These are phyloP conservation scores for Heimioporus sp. DNA, from an alignment of 768 basidiomycete genomes.

Conservation along the genomic window DNA sequence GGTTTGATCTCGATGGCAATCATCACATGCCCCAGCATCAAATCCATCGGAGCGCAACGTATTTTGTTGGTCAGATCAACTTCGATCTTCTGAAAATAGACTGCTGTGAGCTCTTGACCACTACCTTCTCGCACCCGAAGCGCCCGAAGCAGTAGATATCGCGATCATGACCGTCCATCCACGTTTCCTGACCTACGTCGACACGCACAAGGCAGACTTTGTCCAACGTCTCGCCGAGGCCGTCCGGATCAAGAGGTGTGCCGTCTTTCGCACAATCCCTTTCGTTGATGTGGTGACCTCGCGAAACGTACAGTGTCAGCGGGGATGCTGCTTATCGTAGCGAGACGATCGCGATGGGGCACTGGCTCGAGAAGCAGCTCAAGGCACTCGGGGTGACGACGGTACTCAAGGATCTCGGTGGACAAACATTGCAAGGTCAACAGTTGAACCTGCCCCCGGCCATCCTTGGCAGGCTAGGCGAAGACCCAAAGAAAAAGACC, in stretches of 20 bases:
- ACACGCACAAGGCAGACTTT: constrained; percentile 67
- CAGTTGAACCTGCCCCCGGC: constrained; percentile 76
- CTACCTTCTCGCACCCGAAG: too few species aligned
- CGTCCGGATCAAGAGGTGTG: constrained; percentile 78
- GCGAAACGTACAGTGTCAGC: constrained; percentile 48
- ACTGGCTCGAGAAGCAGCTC: constrained; percentile 76
- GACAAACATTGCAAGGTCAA: constrained; percentile 69
- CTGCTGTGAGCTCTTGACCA: too few species aligned
- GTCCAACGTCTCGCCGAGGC: constrained; percentile 78
- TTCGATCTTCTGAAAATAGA: too few species aligned
- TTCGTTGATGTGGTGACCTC: too few species aligned
- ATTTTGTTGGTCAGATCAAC: too few species aligned
- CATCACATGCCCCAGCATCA: too few species aligned
- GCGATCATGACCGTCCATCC: constrained; percentile 30
- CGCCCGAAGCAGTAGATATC: not conserved
- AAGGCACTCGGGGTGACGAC: constrained; percentile 78
- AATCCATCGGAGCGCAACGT: too few species aligned
- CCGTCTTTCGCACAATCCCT: not conserved
- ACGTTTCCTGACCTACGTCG: constrained; percentile 51
- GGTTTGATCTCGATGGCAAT: too few species aligned
- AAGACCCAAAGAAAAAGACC: constrained; percentile 89
- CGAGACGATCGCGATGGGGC: constrained; percentile 84
- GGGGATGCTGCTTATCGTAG: constrained; percentile 67
- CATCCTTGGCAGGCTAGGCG: constrained; percentile 78
- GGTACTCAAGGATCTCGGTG: constrained; percentile 71